phyloP scores from a whole-genome alignment of 768 basidiomycete species.

The Macrolepiota fuliginosa region DNA sequence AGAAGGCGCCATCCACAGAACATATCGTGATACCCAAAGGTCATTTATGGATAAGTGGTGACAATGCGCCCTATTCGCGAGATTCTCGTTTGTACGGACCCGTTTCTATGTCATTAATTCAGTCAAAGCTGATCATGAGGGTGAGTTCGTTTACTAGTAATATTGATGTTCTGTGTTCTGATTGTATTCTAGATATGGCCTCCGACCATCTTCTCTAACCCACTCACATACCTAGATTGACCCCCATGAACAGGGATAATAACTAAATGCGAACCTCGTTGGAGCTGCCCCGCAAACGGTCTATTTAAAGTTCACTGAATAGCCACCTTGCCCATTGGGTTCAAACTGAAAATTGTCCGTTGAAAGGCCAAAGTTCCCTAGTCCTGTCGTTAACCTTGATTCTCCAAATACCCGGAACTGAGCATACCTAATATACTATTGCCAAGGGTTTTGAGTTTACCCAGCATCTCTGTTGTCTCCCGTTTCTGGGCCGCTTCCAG shows the following conservation, averaged over 20 bases:
- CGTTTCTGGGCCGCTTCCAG: conserved; percentile 75
- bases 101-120: conserved; percentile 77
- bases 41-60: conserved; percentile 89
- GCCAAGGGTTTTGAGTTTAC: conserved; percentile 89
- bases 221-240: conserved; percentile 38
- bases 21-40: conserved; percentile 81
- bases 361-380: conserved; percentile 90
- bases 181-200: conserved; percentile 42
- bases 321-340: conserved; percentile 93
- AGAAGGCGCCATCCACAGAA: conserved; percentile 58
- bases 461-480: conserved; percentile 90
- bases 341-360: conserved; percentile 98
- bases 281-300: neutral
- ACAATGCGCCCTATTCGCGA: conserved; percentile 78
- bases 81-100: conserved; percentile 96
- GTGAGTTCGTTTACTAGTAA: conserved; percentile 34
- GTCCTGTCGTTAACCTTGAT: neutral
- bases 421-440: conserved; percentile 80
- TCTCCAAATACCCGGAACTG: neutral
- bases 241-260: neutral
- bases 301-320: conserved; percentile 84
- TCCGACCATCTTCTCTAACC: conserved; percentile 40
- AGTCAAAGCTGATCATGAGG: conserved; percentile 62
- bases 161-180: neutral
- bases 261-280: neutral